Conservation (phyloP, 768 basidiomycete species). For the Asterophora parasitica region DNA sequence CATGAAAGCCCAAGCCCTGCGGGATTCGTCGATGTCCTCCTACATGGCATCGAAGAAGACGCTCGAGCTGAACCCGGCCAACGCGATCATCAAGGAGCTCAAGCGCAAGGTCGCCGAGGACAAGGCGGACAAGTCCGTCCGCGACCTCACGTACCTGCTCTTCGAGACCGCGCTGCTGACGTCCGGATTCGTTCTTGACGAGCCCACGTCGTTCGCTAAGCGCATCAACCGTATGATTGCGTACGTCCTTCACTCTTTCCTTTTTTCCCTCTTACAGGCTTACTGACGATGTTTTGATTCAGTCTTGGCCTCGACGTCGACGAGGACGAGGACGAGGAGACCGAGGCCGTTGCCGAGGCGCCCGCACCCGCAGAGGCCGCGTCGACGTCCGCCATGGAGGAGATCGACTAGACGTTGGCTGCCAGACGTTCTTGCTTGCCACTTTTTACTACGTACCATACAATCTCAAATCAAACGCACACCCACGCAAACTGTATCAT, state of each 20-base stretch:
- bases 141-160: constrained; percentile 91
- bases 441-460: constrained; percentile 27
- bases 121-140: constrained; percentile 97
- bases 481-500: not conserved
- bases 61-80: constrained; percentile 88
- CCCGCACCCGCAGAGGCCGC: constrained; percentile 54
- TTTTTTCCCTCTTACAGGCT: not conserved
- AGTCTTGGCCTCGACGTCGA: constrained; percentile 85
- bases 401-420: constrained; percentile 67
- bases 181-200: constrained; percentile 93
- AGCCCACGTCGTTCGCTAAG: constrained; percentile 91
- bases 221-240: constrained; percentile 98
- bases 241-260: constrained; percentile 33
- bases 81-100: constrained; percentile 94
- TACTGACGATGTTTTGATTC: constrained; percentile 7
- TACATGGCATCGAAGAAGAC: constrained; percentile 99
- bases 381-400: constrained; percentile 89
- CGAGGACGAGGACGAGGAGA: constrained; percentile 58
- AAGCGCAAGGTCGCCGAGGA: constrained; percentile 94
- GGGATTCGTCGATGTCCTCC: constrained; percentile 95
- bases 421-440: constrained; percentile 18
- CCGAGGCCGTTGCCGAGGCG: constrained; percentile 39
- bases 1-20: constrained; percentile 98
- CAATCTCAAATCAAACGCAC: constrained; percentile 15
- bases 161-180: constrained; percentile 97